These are phyloP conservation scores for Triangularia verruculosa DNA, from an alignment of 2,329 filamentous ascomycete species.

Conservation along the genomic window DNA sequence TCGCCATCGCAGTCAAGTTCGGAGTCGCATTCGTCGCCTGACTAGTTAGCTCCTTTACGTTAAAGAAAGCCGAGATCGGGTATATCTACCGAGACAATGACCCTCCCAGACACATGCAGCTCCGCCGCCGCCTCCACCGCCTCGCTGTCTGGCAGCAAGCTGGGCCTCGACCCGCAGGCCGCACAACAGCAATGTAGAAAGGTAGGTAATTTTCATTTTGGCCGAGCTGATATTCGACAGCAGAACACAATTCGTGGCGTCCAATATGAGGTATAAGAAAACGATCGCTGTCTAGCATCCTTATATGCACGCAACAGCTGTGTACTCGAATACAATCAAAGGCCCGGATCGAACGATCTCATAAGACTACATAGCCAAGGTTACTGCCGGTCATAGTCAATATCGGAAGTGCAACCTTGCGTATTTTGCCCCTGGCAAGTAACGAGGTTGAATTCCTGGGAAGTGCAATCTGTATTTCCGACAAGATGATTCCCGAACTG, in stretches of 20 bases:
- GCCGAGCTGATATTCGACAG: not conserved
- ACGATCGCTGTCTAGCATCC: not conserved
- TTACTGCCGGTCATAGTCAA: not conserved
- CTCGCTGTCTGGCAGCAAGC: slow-evolving; percentile 9
- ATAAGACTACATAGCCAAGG: not conserved
- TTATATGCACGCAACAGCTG: not conserved
- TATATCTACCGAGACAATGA: slow-evolving; percentile 17
- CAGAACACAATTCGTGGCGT: not conserved
- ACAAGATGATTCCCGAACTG: not conserved
- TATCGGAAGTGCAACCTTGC: not conserved
- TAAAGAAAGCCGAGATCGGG: not conserved
- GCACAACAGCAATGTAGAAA: slow-evolving; percentile 10
- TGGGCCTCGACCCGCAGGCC: slow-evolving; percentile 1
- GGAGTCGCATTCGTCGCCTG: slow-evolving; percentile 21
- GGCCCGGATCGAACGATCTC: not conserved
- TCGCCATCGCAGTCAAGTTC: slow-evolving; percentile 24
- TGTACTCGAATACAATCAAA: not conserved
- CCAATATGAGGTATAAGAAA: not conserved
- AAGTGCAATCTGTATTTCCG: not conserved
- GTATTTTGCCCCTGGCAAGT: not conserved
- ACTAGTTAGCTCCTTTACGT: not conserved
- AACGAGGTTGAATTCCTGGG: not conserved
- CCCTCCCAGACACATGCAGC: slow-evolving; percentile 14
- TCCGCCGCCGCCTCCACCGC: not conserved
- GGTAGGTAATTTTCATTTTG: slow-evolving; percentile 17